Evolutionary conservation across 2,329 filamentous ascomycete genomes (phyloP).

Genomic region (Coccinonectria pachysandricola): DNA sequence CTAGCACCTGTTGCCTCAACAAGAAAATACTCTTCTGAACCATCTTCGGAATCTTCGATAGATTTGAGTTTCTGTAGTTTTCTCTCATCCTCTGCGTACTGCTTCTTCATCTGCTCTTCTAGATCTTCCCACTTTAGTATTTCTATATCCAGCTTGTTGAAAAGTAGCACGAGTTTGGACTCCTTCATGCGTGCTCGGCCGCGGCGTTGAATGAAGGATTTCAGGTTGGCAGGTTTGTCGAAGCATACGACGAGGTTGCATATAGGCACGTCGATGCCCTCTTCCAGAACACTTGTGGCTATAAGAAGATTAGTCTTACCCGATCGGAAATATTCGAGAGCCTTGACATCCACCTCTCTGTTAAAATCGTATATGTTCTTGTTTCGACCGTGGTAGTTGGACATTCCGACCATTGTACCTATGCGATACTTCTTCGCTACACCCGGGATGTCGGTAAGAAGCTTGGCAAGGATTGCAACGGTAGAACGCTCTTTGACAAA

Average conservation of each 20-base stretch:
- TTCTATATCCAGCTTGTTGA: constrained; percentile 19
- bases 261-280: constrained; percentile 57
- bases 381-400: constrained; percentile 25
- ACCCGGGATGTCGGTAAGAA: constrained; percentile 43
- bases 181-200: constrained; percentile 40
- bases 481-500: constrained; percentile 57
- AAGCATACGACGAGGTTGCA: constrained; percentile 54
- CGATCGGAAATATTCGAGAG: constrained; percentile 38
- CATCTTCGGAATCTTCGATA: constrained; percentile 34
- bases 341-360: constrained; percentile 22
- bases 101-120: constrained; percentile 61
- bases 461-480: constrained; percentile 46
- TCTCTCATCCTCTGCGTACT: constrained; percentile 56
- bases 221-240: constrained; percentile 38
- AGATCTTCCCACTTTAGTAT: constrained; percentile 49
- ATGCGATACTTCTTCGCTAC: constrained; percentile 36
- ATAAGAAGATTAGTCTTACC: constrained; percentile 48
- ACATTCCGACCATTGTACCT: constrained; percentile 47
- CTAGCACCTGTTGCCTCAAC: constrained; percentile 44
- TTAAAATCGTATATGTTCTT: constrained; percentile 31
- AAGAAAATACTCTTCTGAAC: constrained; percentile 18
- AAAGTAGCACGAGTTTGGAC: constrained; percentile 40
- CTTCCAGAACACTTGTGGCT: constrained; percentile 54
- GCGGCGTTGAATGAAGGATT: constrained; percentile 48
- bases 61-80: constrained; percentile 33